These are phyloP conservation scores for Ramaria sp. DNA, from an alignment of 768 basidiomycete species.

Conservation along the genomic window DNA sequence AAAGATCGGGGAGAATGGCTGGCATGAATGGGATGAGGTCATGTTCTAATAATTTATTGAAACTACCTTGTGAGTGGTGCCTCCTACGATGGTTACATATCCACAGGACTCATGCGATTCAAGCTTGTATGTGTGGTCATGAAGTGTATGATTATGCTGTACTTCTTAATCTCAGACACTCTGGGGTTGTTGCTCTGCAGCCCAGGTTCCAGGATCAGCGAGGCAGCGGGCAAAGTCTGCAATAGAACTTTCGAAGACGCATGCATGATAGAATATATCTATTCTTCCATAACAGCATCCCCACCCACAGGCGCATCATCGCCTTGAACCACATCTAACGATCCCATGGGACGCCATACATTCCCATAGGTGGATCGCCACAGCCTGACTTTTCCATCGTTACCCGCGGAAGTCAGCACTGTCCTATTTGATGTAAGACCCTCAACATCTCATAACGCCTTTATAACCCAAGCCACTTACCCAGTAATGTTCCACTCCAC, in stretches of 20 bases:
- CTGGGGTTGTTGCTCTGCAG: background rate
- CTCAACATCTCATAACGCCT: background rate
- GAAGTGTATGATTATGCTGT: background rate
- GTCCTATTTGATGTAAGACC: conserved; percentile 36
- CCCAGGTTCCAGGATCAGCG: too few species aligned
- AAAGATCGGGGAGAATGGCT: conserved; percentile 46
- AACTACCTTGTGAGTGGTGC: background rate
- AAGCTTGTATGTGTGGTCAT: too few species aligned
- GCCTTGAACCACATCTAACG: conserved; percentile 70
- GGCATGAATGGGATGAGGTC: conserved; percentile 64
- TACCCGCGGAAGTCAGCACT: conserved; percentile 71
- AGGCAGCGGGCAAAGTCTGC: too few species aligned
- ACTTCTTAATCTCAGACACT: background rate
- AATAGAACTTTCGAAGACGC: background rate
- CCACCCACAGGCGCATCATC: conserved; percentile 33
- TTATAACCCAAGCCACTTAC: conserved; percentile 25
- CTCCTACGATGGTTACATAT: too few species aligned
- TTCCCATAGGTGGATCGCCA: conserved; percentile 80
- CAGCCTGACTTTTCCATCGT: conserved; percentile 70
- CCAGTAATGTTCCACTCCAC: conserved; percentile 95
- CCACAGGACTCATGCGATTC: too few species aligned
- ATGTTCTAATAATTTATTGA: conserved; percentile 27
- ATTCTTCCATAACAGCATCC: conserved; percentile 32
- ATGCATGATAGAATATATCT: background rate
- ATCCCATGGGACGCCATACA: conserved; percentile 78